phyloP scores from a whole-genome alignment of 1,284 basidiomycete genomes.

The Wolfiporia cocos region DNA sequence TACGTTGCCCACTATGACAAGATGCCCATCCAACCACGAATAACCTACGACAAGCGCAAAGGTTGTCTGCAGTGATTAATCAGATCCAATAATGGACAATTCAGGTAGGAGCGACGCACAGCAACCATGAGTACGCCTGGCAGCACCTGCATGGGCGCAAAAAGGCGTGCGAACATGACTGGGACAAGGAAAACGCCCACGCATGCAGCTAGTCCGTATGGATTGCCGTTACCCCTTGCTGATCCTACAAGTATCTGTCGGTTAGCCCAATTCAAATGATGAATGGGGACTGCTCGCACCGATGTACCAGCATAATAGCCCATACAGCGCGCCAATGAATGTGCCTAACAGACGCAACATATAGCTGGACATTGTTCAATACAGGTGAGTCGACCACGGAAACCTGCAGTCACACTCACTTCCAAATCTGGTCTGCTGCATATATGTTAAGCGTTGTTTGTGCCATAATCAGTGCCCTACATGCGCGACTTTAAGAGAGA shows the following conservation, averaged over 20 bases:
- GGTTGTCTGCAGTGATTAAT: slow-evolving; percentile 28
- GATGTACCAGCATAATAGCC: slow-evolving; percentile 54
- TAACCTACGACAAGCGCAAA: slow-evolving; percentile 48
- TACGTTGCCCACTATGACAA: slow-evolving; percentile 35
- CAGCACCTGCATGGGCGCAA: slow-evolving; percentile 37
- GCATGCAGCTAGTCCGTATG: slow-evolving; percentile 51
- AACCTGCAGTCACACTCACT: slow-evolving; percentile 33
- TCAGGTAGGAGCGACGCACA: slow-evolving; percentile 22
- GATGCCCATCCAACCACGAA: slow-evolving; percentile 55
- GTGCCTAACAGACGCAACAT: slow-evolving; percentile 41
- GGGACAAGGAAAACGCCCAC: slow-evolving; percentile 47
- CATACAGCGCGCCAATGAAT: slow-evolving; percentile 31
- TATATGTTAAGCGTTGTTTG: slow-evolving; percentile 60
- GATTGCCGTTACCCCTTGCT: slow-evolving; percentile 45
- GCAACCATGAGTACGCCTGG: slow-evolving; percentile 31
- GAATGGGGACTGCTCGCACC: slow-evolving; percentile 24
- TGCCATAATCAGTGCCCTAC: slow-evolving; percentile 62
- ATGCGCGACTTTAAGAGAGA: too few relatives aligned
- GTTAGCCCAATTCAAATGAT: background rate
- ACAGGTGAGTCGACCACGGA: too few relatives aligned
- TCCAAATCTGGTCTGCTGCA: slow-evolving; percentile 55
- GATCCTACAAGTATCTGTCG: slow-evolving; percentile 29
- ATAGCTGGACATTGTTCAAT: slow-evolving; percentile 26
- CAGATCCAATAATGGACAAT: background rate
- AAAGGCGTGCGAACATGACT: slow-evolving; percentile 47